Evolutionary conservation across 768 basidiomycete species (phyloP).

Genomic region (Mrakia frigida): DNA sequence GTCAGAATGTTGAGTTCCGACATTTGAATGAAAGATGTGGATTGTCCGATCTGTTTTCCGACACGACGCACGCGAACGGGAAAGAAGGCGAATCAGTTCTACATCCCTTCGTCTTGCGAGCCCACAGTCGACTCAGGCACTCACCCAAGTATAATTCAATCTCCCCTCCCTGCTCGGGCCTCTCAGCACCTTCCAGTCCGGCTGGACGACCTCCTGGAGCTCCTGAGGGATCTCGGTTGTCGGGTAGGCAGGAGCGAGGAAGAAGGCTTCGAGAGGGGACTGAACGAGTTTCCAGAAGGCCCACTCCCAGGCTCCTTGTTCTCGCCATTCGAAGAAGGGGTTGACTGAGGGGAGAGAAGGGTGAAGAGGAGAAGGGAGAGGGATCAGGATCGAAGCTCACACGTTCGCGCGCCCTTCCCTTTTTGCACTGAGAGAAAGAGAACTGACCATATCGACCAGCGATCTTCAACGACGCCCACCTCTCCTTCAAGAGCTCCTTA

Average conservation of each 20-base stretch:
- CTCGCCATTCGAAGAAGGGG: slow-evolving; percentile 30
- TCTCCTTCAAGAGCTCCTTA: slow-evolving; percentile 39
- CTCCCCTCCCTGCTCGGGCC: neutral
- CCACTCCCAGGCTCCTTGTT: slow-evolving; percentile 28
- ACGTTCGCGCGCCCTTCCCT: too few relatives aligned
- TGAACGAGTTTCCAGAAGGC: slow-evolving; percentile 14
- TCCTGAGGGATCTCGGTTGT: slow-evolving; percentile 21
- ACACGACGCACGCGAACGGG: slow-evolving; percentile 1
- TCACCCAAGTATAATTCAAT: slow-evolving; percentile 26
- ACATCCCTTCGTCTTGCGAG: slow-evolving; percentile 34
- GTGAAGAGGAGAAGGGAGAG: neutral
- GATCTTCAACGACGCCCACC: slow-evolving; percentile 38
- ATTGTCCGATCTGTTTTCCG: slow-evolving; percentile 43
- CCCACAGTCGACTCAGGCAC: too few relatives aligned
- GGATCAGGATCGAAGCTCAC: neutral
- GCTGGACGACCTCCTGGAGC: slow-evolving; percentile 17
- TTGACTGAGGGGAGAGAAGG: slow-evolving; percentile 24
- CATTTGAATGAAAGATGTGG: slow-evolving; percentile 43
- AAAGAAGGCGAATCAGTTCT: slow-evolving; percentile 33
- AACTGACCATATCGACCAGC: slow-evolving; percentile 40
- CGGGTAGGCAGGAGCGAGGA: slow-evolving; percentile 23
- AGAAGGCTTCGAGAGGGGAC: slow-evolving; percentile 15
- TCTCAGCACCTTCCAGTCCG: slow-evolving; percentile 19
- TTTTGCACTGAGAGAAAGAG: too few relatives aligned
- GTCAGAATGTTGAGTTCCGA: slow-evolving; percentile 42